Base-by-base conservation (phyloP, 164 flowering plant species). In the Warburgia ugandensis region DNA sequence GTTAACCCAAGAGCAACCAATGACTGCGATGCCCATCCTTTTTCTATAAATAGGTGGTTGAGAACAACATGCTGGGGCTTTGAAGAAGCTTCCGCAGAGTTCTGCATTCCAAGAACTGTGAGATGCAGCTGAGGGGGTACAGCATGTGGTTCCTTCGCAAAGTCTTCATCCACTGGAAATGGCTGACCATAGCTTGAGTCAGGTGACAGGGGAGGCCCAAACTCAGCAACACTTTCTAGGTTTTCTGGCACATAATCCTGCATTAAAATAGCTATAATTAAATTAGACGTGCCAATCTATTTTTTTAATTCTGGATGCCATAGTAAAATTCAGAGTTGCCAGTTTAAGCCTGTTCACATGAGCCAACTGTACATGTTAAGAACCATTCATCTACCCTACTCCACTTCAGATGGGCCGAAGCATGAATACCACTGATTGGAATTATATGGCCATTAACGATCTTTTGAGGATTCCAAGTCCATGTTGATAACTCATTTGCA, bases 1-100 rank as follows among this genome's bases (percentile, higher is more conserved):
- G 91, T 83, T 47, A 79, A 30, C 32, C 98, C 95, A 29, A 92
- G 66, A 6, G 90, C 95, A 50, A 87, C 88, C 35, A 81, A 65
- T 10, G 94, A 81, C 55, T 78, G 87, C 17, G 96, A 59, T 8
- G 83, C 76, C 80, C 73, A 65, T 57, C 86, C 88, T 64, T 77
- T 78, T 67, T 87, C 85, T 28, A 88, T 77, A 56, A 68, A 87
- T 9, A 92, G 74, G 65, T 92, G 98, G 75, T 92, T 83, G 39
- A 92, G 96, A 62, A 87, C 78, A 3, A 81, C 88, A 50, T 87
- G 95, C 19, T 81, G 81, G 48, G 95, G 96, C 59, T 70, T 78
- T 13, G 74, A 60, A 21, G 78, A 45, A 30, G 67, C 56, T 50
- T 56, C 80, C 5, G 60, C 52, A 14, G 66, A 20, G 56, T 73